Percentiles rank a stretch among this genome's conserved stretches.
Evolutionary conservation across 2,329 filamentous ascomycete species (phyloP).

Genomic region (Aureobasidium sp.): DNA sequence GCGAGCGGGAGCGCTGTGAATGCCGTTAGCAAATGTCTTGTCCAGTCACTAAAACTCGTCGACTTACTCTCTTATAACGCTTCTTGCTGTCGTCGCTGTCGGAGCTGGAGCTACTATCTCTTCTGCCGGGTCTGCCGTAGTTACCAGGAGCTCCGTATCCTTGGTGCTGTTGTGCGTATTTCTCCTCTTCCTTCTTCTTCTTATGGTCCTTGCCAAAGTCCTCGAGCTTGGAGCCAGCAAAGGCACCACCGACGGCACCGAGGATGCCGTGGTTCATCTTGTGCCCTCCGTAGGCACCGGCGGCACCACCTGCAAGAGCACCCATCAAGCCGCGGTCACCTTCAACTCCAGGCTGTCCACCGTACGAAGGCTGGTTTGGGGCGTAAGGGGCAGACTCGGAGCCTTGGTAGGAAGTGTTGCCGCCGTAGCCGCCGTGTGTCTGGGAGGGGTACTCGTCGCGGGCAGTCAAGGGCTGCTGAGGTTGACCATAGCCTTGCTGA

Average conservation of each 20-base stretch:
- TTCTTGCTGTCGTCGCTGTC: slow-evolving; percentile 6
- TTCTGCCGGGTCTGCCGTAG: not conserved
- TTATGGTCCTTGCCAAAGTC: slow-evolving; percentile 43
- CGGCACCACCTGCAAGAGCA: slow-evolving; percentile 46
- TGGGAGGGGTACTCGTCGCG: slow-evolving; percentile 10
- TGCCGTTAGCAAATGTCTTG: not conserved
- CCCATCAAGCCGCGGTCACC: slow-evolving; percentile 49
- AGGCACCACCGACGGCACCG: slow-evolving; percentile 48
- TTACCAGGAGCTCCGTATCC: not conserved
- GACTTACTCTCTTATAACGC: not conserved
- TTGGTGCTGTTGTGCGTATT: slow-evolving; percentile 2
- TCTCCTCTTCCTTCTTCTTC: slow-evolving; percentile 24
- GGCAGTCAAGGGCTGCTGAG: slow-evolving; percentile 5
- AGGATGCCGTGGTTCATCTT: slow-evolving; percentile 49
- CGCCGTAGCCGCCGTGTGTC: slow-evolving; percentile 2
- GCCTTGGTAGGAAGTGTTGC: slow-evolving; percentile 5
- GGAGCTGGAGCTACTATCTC: slow-evolving; percentile 7
- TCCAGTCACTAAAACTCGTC: not conserved
- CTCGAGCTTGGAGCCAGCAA: slow-evolving; percentile 46
- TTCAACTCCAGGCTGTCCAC: slow-evolving; percentile 22
- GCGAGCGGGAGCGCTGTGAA: not conserved
- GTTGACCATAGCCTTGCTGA: slow-evolving; percentile 13
- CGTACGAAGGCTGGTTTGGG: slow-evolving; percentile 2
- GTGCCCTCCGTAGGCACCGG: slow-evolving; percentile 48
- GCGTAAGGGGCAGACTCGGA: slow-evolving; percentile 2